Evolutionary conservation across 2,329 filamentous ascomycete species (phyloP), one percentile per base, ranked within the genome.

Genomic region (Trichophyton verrucosum): DNA sequence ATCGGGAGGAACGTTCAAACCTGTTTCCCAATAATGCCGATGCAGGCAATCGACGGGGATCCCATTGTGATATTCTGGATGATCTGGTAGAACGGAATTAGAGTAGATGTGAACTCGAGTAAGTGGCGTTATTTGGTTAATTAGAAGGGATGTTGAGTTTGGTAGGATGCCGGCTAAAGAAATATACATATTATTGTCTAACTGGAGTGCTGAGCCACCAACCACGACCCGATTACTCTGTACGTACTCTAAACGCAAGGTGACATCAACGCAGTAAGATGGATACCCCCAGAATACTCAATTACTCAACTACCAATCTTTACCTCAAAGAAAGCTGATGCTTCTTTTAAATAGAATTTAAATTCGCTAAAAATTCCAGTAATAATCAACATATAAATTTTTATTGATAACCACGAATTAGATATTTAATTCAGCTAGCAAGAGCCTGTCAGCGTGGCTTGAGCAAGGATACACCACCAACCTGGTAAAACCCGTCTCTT

Each of bases 21-120:
- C 74, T 95, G 88, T 76, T 94, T 91, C 67, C 94, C 92, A 69
- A 99, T 95, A 59, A 97, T 81, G 74, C 91, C 91, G 68, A 99
- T 86, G 72, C 91, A 96, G 74, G 90, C 91, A 74, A 97, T 94
- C 40, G 87, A 89, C 17, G 55, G 40, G 40, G 33, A 44, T 17
- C 55, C 55, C 55, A 57, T 57, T 40, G 6, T 38, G n/a, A n/a
- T n/a, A 13, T 9, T 24, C 17, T 11, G 11, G 8, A 44, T 56
- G 11, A 24, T 38, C 5, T 56, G 40, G n/a, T 22, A 24, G 13
- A 30, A 7, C 5, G 22, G 24, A 51, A 13, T 51, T 15, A 24
- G 3, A 7, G 11, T 27, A 13, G 11, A 24, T 51, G 20, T 30
- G 20, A 27, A 27, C 3, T 8, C 1, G 46, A 51, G 5, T 24